A percentile compares a stretch with the other conserved stretches of the same genome.
Evolutionary conservation across 371 early-diverging fungal genomes (phyloP).

Genomic region (Scutellospora calospora): DNA sequence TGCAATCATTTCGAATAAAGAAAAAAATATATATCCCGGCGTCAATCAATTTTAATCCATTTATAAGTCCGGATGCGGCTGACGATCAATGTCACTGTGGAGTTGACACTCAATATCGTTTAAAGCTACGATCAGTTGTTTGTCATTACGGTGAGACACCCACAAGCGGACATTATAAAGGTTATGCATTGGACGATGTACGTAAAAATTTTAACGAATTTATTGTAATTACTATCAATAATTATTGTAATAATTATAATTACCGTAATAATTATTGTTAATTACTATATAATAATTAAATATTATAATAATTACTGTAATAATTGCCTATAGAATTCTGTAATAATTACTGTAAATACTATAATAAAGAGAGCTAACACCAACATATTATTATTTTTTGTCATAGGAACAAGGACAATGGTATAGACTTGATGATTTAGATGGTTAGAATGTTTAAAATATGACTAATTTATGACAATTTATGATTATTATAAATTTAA

Average conservation of each 20-base stretch:
- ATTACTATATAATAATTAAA: no score
- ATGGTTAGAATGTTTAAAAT: neutral
- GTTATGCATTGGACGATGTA: conserved; percentile 55
- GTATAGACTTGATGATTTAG: conserved; percentile 5
- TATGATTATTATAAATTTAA: neutral
- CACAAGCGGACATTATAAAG: conserved; percentile 64
- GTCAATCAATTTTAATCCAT: conserved; percentile 59
- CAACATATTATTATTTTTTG: neutral
- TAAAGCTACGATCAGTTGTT: conserved; percentile 63
- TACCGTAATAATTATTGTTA: neutral
- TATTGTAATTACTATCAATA: neutral
- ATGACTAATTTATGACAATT: no score
- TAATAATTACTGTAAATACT: no score
- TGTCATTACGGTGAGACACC: conserved; percentile 62
- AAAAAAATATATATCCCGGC: conserved; percentile 58
- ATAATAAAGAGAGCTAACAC: neutral
- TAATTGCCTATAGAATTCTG: no score
- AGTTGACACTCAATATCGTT: conserved; percentile 55
- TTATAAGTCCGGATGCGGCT: conserved; percentile 51
- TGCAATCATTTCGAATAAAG: conserved; percentile 53
- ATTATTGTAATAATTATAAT: neutral
- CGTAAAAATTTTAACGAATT: neutral
- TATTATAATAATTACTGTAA: no score
- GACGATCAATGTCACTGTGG: conserved; percentile 7
- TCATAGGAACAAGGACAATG: neutral